These are phyloP conservation scores for Phialophora expanda DNA, from an alignment of 2,329 filamentous ascomycete species.

Conservation along the genomic window DNA sequence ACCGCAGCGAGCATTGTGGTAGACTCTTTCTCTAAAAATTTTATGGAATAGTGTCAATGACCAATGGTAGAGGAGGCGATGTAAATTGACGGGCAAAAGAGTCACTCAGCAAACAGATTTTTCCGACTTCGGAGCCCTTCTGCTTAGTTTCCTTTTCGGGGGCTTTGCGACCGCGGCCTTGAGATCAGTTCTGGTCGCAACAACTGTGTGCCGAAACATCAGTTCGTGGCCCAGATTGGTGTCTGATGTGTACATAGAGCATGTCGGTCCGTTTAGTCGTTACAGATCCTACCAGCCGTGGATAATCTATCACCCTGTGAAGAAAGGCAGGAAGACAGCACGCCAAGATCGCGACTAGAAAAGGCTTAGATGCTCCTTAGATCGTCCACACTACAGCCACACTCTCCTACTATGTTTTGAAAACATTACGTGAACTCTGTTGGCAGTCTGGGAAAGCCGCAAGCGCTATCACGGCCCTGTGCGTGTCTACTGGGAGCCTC, in stretches of 20 bases:
- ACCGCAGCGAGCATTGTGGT: conserved; percentile 45
- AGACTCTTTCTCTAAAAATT: neutral
- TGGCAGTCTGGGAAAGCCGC: no score
- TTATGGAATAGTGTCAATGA: neutral
- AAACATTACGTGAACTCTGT: no score
- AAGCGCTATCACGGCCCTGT: no score
- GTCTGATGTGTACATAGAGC: neutral
- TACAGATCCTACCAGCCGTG: neutral
- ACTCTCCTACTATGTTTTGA: no score
- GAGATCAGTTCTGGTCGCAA: neutral
- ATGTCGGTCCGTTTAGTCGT: neutral
- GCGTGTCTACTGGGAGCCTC: no score
- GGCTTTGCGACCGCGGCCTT: neutral
- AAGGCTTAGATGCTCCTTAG: no score
- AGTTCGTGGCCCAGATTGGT: neutral
- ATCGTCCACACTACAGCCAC: no score
- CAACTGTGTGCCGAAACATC: neutral
- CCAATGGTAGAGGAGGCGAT: conserved; percentile 3
- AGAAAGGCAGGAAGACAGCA: neutral
- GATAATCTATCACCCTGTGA: neutral
- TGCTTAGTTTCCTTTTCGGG: conserved; percentile 19
- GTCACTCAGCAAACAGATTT: neutral
- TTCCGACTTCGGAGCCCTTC: conserved; percentile 4
- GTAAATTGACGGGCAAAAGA: neutral
- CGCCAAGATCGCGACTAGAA: neutral